These are phyloP conservation scores for Tolypocladium tropicale DNA, from an alignment of 2,329 filamentous ascomycete genomes.

Conservation along the genomic window DNA sequence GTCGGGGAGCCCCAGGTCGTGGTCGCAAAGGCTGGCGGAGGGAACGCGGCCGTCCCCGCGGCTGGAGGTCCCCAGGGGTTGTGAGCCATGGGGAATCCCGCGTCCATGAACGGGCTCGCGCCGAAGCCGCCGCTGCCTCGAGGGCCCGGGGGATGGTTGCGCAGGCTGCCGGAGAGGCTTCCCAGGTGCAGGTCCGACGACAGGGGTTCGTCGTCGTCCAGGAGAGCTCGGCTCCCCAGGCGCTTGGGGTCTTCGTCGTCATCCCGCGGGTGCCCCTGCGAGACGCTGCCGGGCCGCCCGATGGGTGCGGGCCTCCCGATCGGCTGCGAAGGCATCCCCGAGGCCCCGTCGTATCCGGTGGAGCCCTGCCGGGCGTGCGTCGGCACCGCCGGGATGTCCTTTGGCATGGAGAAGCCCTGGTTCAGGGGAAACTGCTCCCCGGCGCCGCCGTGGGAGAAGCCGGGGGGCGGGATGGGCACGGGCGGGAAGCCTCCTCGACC, in stretches of 20 bases:
- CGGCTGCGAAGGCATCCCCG: conserved; percentile 50
- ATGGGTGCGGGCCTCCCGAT: conserved; percentile 81
- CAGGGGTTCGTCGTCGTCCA: conserved; percentile 60
- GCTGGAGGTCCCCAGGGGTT: conserved; percentile 31
- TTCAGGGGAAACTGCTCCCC: conserved; percentile 20
- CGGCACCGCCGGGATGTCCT: conserved; percentile 23
- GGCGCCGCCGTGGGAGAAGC: conserved; percentile 19
- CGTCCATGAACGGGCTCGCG: conserved; percentile 30
- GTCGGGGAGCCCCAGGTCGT: conserved; percentile 26
- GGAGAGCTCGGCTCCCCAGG: conserved; percentile 79
- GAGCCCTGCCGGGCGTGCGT: conserved; percentile 71
- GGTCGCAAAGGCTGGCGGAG: conserved; percentile 36
- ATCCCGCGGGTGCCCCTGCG: conserved; percentile 39
- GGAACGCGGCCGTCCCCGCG: conserved; percentile 24
- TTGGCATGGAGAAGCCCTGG: conserved; percentile 20
- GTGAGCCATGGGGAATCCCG: conserved; percentile 25
- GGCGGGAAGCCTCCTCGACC: conserved; percentile 32
- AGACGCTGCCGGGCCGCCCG: conserved; percentile 69
- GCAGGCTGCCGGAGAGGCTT: conserved; percentile 16
- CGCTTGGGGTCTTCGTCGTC: conserved; percentile 65
- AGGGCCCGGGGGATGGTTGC: conserved; percentile 42
- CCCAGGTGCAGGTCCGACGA: conserved; percentile 17
- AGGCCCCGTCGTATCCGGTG: conserved; percentile 50
- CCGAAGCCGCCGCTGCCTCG: conserved; percentile 27
- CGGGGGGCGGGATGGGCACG: conserved; percentile 24